Conservation (phyloP, 805 yeast species). For the Blastobotrys attinorum region DNA sequence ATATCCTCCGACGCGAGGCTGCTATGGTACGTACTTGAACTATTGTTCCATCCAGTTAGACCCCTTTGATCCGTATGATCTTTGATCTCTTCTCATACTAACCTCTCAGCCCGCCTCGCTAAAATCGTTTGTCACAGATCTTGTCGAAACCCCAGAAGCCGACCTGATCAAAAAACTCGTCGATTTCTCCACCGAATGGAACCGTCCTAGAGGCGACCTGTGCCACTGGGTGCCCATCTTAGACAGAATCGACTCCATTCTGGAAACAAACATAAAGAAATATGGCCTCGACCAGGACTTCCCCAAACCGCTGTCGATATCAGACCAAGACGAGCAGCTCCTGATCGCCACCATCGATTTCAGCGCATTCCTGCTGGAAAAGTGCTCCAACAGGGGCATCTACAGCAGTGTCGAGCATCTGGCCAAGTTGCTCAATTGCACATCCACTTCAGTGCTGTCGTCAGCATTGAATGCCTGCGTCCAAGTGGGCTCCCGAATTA, state of each 20-base stretch:
- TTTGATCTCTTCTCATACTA: neutral
- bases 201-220: slow-evolving; percentile 58
- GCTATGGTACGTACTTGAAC: slow-evolving; percentile 22
- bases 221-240: slow-evolving; percentile 70
- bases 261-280: slow-evolving; percentile 45
- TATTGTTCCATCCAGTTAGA: too few species aligned
- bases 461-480: slow-evolving; percentile 55
- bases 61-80: too few species aligned
- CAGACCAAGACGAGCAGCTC: slow-evolving; percentile 38
- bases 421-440: slow-evolving; percentile 48
- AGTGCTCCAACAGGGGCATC: slow-evolving; percentile 58
- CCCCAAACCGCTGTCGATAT: slow-evolving; percentile 41
- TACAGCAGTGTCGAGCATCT: slow-evolving; percentile 62
- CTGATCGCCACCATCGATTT: slow-evolving; percentile 51
- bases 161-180: slow-evolving; percentile 37
- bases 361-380: slow-evolving; percentile 54
- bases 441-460: slow-evolving; percentile 50
- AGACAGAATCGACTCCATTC: slow-evolving; percentile 63
- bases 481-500: slow-evolving; percentile 52
- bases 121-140: slow-evolving; percentile 11
- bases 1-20: slow-evolving; percentile 16
- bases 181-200: slow-evolving; percentile 40
- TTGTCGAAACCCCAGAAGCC: slow-evolving; percentile 26
- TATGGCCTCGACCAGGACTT: slow-evolving; percentile 43
- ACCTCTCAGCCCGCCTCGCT: slow-evolving; percentile 14